phyloP scores from a whole-genome alignment of 2,329 filamentous ascomycete species.

The Paraphoma chrysanthemicola region DNA sequence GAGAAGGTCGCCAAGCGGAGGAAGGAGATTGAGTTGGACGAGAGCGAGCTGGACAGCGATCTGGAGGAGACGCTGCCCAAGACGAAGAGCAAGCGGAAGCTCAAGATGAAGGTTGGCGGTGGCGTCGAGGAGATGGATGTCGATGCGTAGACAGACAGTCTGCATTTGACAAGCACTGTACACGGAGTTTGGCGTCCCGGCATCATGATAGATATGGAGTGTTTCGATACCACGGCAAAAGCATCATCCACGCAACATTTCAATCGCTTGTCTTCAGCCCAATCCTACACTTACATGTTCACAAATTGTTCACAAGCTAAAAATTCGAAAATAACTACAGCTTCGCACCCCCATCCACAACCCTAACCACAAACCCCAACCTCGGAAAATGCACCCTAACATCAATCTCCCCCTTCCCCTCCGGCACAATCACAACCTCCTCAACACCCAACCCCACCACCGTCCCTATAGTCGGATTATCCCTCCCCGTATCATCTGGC shows the following conservation, averaged over 20 bases:
- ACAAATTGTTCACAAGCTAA: too few species aligned
- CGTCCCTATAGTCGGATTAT: slow-evolving; percentile 46
- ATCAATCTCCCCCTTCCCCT: slow-evolving; percentile 37
- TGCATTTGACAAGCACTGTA: background rate
- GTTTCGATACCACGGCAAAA: slow-evolving; percentile 39
- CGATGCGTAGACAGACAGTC: slow-evolving; percentile 37
- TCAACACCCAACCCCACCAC: slow-evolving; percentile 49
- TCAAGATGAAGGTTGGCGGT: slow-evolving; percentile 54
- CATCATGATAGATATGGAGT: slow-evolving; percentile 26
- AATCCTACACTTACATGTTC: background rate
- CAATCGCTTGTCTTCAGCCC: background rate
- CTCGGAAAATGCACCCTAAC: slow-evolving; percentile 51
- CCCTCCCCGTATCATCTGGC: slow-evolving; percentile 51
- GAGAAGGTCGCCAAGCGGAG: slow-evolving; percentile 64
- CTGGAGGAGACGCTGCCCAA: slow-evolving; percentile 45
- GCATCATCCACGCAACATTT: slow-evolving; percentile 9
- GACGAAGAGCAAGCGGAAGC: slow-evolving; percentile 55
- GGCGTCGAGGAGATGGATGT: slow-evolving; percentile 58
- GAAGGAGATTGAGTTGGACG: slow-evolving; percentile 68
- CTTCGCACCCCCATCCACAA: slow-evolving; percentile 13
- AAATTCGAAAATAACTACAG: background rate
- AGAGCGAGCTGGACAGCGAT: slow-evolving; percentile 50
- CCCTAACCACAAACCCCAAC: slow-evolving; percentile 47
- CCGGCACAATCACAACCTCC: slow-evolving; percentile 49
- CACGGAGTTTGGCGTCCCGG: slow-evolving; percentile 33